Evolutionary conservation across 2,329 filamentous ascomycete genomes (phyloP), one percentile per base, ranked within the genome.

Genomic region (Arthroderma uncinatum): DNA sequence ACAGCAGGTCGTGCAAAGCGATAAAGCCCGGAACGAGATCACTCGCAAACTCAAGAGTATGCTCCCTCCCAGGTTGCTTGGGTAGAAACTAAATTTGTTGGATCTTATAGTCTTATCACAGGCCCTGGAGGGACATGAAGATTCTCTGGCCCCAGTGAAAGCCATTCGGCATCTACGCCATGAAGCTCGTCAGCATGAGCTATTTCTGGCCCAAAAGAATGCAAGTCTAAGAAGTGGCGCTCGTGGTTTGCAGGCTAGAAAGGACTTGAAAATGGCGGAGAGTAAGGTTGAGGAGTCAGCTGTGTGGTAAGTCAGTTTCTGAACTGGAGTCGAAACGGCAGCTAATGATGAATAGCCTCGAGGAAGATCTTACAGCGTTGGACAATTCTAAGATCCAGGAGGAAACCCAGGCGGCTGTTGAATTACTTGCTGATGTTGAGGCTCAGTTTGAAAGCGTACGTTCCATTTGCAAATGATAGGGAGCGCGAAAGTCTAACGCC

Each of bases 231-330:
- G 87, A 54, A 92, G 87, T 64, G 89, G 89, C 34, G 80, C 86
- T 1, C 75, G 89, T 42, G 89, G 89, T 0, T 74, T 86, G 77
- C 80, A 85, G 59, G 88, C 88, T 0, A 78, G 88, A n/a, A 92
- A 93, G 64, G 81, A 83, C 0, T 71, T 93, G 16, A 81, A 83
- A 53, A 79, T 79, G 2, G 80, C 84, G 28, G 89, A 94, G 65
- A 83, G 83, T 61, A 79, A 79, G 14, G 76, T 88, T 1, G 78
- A 80, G 9, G 79, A 82, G 48, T 84, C 81, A 0, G 70, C 76
- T 39, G 68, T 68, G 8, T 55, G 76, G 81, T 84, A 37, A 66
- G 76, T 63, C 53, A 6, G 9, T 23, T 4, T 40, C 6, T 4
- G 7, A 16, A 10, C 10, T 21, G 14, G 12, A 6, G 36, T 25